Evolutionary conservation across 2,329 filamentous ascomycete species (phyloP), one percentile per base, ranked within the genome.

Genomic region (Exophiala sideris): DNA sequence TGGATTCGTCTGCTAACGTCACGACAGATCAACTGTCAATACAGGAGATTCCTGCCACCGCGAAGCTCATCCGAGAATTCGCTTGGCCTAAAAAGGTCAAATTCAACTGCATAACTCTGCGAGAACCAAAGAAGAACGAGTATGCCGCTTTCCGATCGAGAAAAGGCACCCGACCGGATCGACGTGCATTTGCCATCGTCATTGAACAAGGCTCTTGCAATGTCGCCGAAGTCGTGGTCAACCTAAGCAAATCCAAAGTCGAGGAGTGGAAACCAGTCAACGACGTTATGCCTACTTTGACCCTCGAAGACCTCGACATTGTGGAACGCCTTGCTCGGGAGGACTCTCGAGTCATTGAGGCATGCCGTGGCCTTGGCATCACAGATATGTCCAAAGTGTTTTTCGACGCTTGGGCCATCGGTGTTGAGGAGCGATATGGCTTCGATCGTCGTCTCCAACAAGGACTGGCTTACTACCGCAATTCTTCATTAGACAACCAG

Each of bases 371-470:
- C 56, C 81, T 90, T 54, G 91, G 91, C 1, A 89, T 96, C 56
- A 82, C 89, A 62, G 88, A 95, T 57, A 96, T 96, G 91, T 77
- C 94, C 77, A 96, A 96, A 73, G 89, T 96, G 45, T 96, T 95
- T 75, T 95, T 91, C 71, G 91, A 96, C 68, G 89, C 89, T 8
- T 96, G 91, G 91, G 95, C 91, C 1, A 95, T 96, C 70, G 91
- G 91, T 45, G 95, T 90, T 68, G 91, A 96, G 64, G 89, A 95
- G 74, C 86, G 91, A 40, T 94, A 91, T 65, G 91, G 91, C 57
- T 92, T 75, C 68, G 77, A 77, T 39, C 78, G 89, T 40, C 85
- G 91, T 50, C 81, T 96, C 3, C 91, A 96, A 73, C 91, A 96
- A 73, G 91, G 90, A 2, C 77, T 96, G 51, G 95, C 96, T 90